phyloP scores from a whole-genome alignment of 1,139 yeast species.

The Eremothecium sinecaudum region DNA sequence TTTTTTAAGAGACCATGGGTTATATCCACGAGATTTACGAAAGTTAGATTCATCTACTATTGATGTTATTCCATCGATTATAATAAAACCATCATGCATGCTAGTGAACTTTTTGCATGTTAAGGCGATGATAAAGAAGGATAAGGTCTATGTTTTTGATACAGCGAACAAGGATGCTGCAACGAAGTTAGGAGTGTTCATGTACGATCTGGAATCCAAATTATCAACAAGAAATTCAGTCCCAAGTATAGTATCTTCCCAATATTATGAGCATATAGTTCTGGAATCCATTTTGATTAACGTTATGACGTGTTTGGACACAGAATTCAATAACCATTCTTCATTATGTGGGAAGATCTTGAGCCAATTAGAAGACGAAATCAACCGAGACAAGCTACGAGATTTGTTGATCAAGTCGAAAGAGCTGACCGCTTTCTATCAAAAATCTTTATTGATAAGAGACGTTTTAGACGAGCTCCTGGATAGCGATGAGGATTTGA shows the following conservation, averaged over 20 bases:
- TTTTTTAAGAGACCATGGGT: slow-evolving; percentile 56
- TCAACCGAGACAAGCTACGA: slow-evolving; percentile 57
- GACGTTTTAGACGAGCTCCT: slow-evolving; percentile 64
- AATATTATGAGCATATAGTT: slow-evolving; percentile 73
- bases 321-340: slow-evolving; percentile 69
- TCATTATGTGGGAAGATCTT: slow-evolving; percentile 58
- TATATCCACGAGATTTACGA: slow-evolving; percentile 67
- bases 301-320: slow-evolving; percentile 74
- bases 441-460: slow-evolving; percentile 55
- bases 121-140: slow-evolving; percentile 74
- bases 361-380: slow-evolving; percentile 57
- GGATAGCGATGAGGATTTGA: slow-evolving; percentile 84
- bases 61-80: slow-evolving; percentile 81
- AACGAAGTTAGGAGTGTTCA: slow-evolving; percentile 64
- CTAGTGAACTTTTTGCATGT: slow-evolving; percentile 75
- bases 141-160: slow-evolving; percentile 76
- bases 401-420: slow-evolving; percentile 61
- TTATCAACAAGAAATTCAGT: slow-evolving; percentile 36
- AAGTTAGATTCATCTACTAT: slow-evolving; percentile 81
- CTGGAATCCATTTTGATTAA: slow-evolving; percentile 80
- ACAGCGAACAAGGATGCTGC: slow-evolving; percentile 48
- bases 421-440: slow-evolving; percentile 55
- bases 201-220: slow-evolving; percentile 80
- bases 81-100: slow-evolving; percentile 64
- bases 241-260: slow-evolving; percentile 24